Evolutionary conservation across 805 yeast genomes (phyloP), one percentile per base, ranked within the genome.

Genomic region (Phaffomyces thermotolerans): DNA sequence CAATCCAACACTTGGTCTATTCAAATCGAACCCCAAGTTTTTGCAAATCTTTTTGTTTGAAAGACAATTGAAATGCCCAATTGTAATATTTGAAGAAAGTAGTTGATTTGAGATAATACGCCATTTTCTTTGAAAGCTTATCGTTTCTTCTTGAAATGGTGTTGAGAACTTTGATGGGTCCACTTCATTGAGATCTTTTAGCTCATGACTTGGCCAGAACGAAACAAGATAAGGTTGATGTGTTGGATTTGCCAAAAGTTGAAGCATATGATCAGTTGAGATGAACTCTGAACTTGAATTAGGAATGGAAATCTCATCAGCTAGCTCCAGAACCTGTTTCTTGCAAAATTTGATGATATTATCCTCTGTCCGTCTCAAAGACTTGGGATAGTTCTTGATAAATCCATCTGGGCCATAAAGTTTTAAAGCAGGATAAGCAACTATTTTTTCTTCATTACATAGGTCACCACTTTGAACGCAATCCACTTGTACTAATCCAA

Each of bases 391-490:
- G 25, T 74, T 65, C 59, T 64, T 52, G 54, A 63, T 52, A 60
- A 55, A 58, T 42, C 75, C 76, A 22, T 66, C 64, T 0, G 88
- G 83, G 1, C 78, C 79, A 64, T 84, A 90, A 8, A 91, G 68
- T 43, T 83, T 69, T 34, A 91, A 63, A 18, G 73, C 66, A 6
- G 99, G 99, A 59, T 76, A 90, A n/a, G 67, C 73, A 17, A 45
- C 53, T 44, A 91, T 74, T 4, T 72, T 71, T 62, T 86, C 85
- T 22, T 79, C 67, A 8, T 64, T 68, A 64, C 99, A 93, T 42
- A 93, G 67, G 59, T 91, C 98, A 12, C 95, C 96, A 56, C 82
- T 75, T 38, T 77, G 86, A 8, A 84, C 75, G 65, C 99, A 93
- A 63, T 93, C 79, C 31, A 93, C 95, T 57, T 85, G 91, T 45